Evolutionary conservation across 2,329 filamentous ascomycete genomes (phyloP).

Genomic region (Colletotrichum sp.): DNA sequence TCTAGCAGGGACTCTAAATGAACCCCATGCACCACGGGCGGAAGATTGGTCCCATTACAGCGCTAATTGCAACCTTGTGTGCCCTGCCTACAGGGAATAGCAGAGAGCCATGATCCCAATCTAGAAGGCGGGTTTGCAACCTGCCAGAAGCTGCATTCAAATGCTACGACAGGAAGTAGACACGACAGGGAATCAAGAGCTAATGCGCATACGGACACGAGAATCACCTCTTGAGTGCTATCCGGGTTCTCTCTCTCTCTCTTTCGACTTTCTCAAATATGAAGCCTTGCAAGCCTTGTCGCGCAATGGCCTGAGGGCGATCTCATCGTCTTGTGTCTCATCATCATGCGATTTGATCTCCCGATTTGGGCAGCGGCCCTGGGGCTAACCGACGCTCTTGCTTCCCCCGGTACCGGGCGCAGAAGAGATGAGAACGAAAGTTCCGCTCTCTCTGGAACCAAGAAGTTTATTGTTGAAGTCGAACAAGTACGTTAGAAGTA

Average conservation of each 20-base stretch:
- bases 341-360: background rate
- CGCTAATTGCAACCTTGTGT: background rate
- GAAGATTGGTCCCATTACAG: background rate
- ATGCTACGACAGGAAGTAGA: background rate
- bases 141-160: background rate
- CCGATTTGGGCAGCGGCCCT: background rate
- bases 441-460: background rate
- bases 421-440: background rate
- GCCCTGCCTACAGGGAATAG: too few species aligned
- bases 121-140: background rate
- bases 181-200: background rate
- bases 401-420: background rate
- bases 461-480: conserved; percentile 25
- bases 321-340: background rate
- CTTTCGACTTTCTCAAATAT: background rate
- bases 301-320: background rate
- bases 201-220: background rate
- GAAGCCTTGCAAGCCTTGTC: background rate
- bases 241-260: background rate
- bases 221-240: background rate
- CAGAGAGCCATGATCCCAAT: background rate
- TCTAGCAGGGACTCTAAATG: background rate
- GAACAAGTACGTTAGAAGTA: conserved; percentile 8
- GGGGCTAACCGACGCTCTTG: background rate
- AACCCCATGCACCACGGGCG: background rate